Base-by-base conservation (phyloP, 2,329 filamentous ascomycete species). In the Aspergillus terreus region DNA sequence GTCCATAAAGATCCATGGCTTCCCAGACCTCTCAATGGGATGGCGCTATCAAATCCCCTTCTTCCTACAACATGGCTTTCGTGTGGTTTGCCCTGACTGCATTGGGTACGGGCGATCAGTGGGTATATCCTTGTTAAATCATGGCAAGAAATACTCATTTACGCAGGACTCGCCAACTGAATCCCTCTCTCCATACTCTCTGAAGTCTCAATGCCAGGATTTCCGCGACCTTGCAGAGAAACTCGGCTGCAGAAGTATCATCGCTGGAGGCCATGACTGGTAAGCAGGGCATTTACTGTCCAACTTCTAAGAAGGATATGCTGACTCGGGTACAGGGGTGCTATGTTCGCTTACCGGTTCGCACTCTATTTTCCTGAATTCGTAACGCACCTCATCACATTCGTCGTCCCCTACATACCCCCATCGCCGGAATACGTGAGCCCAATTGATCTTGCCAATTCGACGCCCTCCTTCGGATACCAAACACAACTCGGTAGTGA, bases 251-350 rank as follows among this genome's bases (percentile, higher is more conserved):
- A 30, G 46, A 27, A 51, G 23, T 15, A 46, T 51, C 14, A 23
- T 51, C 40, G 32, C 47, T n/a, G 49, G 44, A 25, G 49, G 49
- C 17, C 49, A 51, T 19, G 49, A 51, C 36, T 51, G 44, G 49
- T 51, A 17, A 7, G 49, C 35, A 10, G 15, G 19, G 5, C 19
- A 27, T 33, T 25, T 27, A 30, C 4, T 2, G 0, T 5, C 4
- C 32, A 9, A n/a, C 1, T 30, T 6, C 10, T 11, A 6, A 17
- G 27, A 12, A 35, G 27, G 10, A 12, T 30, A 14, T 11, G 15
- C 32, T 7, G 9, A 25, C 14, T 23, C 12, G 12, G 4, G 32
- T 10, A 14, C 15, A 51, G 49, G 49, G 49, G 49, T 9, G 45
- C 49, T 3, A 27, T 51, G 21, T 32, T 51, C 33, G 44, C 49